These are phyloP conservation scores for Pyrenula massariospora DNA, from an alignment of 495 filamentous ascomycete species.

Conservation along the genomic window DNA sequence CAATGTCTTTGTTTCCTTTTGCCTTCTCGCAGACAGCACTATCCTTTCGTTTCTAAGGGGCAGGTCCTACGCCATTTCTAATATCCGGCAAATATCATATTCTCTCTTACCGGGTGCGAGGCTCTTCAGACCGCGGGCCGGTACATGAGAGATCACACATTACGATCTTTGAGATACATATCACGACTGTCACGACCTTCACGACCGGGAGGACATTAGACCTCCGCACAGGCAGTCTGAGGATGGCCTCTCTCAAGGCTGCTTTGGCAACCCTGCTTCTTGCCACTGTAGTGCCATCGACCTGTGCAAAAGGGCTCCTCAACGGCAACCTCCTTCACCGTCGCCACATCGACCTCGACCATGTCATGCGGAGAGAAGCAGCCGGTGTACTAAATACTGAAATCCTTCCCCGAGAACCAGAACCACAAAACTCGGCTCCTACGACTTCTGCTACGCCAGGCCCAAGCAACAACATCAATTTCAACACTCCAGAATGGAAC, in stretches of 20 bases:
- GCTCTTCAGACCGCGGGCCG: not conserved
- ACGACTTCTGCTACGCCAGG: not conserved
- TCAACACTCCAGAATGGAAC: constrained; percentile 17
- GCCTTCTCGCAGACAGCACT: not conserved
- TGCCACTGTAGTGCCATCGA: not conserved
- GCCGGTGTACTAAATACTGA: not conserved
- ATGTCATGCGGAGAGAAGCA: not conserved
- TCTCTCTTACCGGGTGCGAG: not conserved
- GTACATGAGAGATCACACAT: not conserved
- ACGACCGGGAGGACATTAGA: not conserved
- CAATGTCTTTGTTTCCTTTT: not conserved
- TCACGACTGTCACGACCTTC: not conserved
- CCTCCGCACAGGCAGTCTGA: no score
- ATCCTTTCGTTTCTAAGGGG: not conserved
- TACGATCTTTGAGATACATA: not conserved
- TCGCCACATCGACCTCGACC: constrained; percentile 1
- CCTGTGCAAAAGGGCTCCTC: not conserved
- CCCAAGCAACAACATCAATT: not conserved
- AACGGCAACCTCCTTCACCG: constrained; percentile 1
- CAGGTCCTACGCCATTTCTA: not conserved
- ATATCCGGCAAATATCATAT: not conserved
- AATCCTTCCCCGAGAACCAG: not conserved
- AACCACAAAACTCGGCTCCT: not conserved
- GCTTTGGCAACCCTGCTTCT: not conserved
- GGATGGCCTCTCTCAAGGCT: not conserved